Conservation (phyloP, 768 basidiomycete species). For the Tricholoma furcatifolium region DNA sequence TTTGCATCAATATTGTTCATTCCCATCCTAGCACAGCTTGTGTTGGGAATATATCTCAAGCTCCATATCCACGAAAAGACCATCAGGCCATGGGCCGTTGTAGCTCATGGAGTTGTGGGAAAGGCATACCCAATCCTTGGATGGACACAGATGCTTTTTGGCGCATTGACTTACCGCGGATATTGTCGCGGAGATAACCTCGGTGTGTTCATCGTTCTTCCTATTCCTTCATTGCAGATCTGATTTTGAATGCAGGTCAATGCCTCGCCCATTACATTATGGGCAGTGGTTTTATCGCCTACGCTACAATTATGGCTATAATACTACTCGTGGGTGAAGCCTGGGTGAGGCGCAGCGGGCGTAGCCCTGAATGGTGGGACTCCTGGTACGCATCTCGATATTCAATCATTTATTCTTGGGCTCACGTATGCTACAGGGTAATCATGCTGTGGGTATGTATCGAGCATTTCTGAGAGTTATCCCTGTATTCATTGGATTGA, state of each 20-base stretch:
- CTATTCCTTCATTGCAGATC: background rate
- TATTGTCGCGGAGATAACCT: slow-evolving; percentile 80
- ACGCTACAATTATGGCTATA: slow-evolving; percentile 79
- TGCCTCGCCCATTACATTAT: slow-evolving; percentile 89
- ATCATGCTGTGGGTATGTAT: slow-evolving; percentile 51
- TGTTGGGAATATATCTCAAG: slow-evolving; percentile 86
- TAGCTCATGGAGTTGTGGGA: slow-evolving; percentile 75
- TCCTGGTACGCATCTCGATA: slow-evolving; percentile 52
- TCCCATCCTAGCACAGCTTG: slow-evolving; percentile 65
- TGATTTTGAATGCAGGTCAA: slow-evolving; percentile 45
- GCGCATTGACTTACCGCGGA: slow-evolving; percentile 67
- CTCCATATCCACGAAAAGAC: slow-evolving; percentile 83
- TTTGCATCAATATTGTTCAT: slow-evolving; percentile 66
- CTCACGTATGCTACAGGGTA: slow-evolving; percentile 25
- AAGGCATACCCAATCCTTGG: slow-evolving; percentile 82
- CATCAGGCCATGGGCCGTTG: slow-evolving; percentile 68
- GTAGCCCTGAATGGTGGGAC: slow-evolving; percentile 86
- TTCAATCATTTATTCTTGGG: background rate
- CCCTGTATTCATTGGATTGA: background rate
- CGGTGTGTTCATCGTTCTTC: slow-evolving; percentile 28
- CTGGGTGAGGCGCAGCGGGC: slow-evolving; percentile 70
- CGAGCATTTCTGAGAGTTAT: background rate
- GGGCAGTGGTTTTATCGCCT: slow-evolving; percentile 90
- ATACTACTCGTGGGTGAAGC: slow-evolving; percentile 73
- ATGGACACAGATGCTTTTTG: slow-evolving; percentile 90